phyloP scores from a whole-genome alignment of 2,329 filamentous ascomycete genomes.

The Macrophomina pseudophaseolina region DNA sequence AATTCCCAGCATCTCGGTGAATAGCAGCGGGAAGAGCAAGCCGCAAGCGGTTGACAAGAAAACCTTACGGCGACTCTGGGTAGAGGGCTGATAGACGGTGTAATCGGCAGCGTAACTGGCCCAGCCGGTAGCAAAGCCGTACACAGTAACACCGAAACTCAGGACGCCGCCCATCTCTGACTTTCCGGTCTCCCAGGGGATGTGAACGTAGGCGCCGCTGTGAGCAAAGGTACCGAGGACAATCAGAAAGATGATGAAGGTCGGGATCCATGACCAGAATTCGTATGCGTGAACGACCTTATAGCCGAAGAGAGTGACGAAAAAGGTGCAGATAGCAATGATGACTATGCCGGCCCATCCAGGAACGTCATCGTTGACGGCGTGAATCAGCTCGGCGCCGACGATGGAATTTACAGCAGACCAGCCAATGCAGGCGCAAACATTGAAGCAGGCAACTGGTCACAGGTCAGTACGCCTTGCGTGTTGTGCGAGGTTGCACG shows the following conservation, averaged over 20 bases:
- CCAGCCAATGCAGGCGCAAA: constrained; percentile 75
- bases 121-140: constrained; percentile 75
- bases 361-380: constrained; percentile 72
- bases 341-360: constrained; percentile 77
- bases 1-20: constrained; percentile 75
- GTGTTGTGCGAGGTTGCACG: neutral
- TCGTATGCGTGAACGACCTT: constrained; percentile 79
- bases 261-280: constrained; percentile 75
- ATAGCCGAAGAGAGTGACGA: constrained; percentile 77
- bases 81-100: constrained; percentile 75
- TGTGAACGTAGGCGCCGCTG: constrained; percentile 67
- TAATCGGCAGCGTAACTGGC: constrained; percentile 77
- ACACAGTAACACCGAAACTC: constrained; percentile 69
- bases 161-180: constrained; percentile 67
- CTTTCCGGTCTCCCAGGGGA: constrained; percentile 64
- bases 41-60: constrained; percentile 74
- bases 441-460: constrained; percentile 70
- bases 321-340: constrained; percentile 69
- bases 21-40: constrained; percentile 72
- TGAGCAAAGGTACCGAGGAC: constrained; percentile 71
- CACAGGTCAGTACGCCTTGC: constrained; percentile 17
- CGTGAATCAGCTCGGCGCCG: constrained; percentile 76
- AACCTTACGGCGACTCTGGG: constrained; percentile 63
- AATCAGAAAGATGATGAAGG: constrained; percentile 74
- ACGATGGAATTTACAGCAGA: constrained; percentile 79